Evolutionary conservation across 805 yeast genomes (phyloP).

Genomic region (Yamadazyma tumulicola): DNA sequence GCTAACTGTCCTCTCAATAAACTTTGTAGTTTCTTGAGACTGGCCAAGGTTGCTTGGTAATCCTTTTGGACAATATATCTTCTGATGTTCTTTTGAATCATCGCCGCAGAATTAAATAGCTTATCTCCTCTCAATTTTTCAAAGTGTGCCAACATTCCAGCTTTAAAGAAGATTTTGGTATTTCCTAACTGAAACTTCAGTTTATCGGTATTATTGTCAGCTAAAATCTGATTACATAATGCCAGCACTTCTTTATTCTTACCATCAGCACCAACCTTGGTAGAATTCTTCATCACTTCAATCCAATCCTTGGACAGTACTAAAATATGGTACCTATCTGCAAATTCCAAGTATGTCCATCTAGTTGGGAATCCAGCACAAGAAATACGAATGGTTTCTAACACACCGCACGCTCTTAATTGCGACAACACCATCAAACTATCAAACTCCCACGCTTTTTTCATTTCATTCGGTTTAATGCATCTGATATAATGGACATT

Average conservation of each 20-base stretch:
- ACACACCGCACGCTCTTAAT: slow-evolving; percentile 96
- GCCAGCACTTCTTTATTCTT: slow-evolving; percentile 55
- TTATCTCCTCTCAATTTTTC: slow-evolving; percentile 84
- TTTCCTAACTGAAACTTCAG: slow-evolving; percentile 84
- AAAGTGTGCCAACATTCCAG: slow-evolving; percentile 90
- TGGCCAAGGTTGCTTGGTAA: slow-evolving; percentile 51
- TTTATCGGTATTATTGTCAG: slow-evolving; percentile 58
- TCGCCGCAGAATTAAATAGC: slow-evolving; percentile 69
- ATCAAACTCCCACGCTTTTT: slow-evolving; percentile 94
- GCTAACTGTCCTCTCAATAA: slow-evolving; percentile 59
- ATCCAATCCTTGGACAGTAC: slow-evolving; percentile 71
- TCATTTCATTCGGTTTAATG: slow-evolving; percentile 92
- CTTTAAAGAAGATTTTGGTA: slow-evolving; percentile 91
- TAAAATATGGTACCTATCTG: slow-evolving; percentile 79
- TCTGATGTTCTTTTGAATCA: slow-evolving; percentile 81
- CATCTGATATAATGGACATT: slow-evolving; percentile 97
- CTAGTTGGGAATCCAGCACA: slow-evolving; percentile 98
- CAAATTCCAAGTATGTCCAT: slow-evolving; percentile 93
- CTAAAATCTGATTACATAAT: slow-evolving; percentile 65
- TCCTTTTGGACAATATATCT: slow-evolving; percentile 59
- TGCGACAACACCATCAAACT: slow-evolving; percentile 94
- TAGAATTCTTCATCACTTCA: slow-evolving; percentile 43
- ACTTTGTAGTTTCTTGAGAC: slow-evolving; percentile 58
- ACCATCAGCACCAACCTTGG: slow-evolving; percentile 35
- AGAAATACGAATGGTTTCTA: slow-evolving; percentile 92